A percentile compares a stretch with the other conserved stretches of the same genome.
Conservation (phyloP, 306 rosid species). For the Medicago lupulina region DNA sequence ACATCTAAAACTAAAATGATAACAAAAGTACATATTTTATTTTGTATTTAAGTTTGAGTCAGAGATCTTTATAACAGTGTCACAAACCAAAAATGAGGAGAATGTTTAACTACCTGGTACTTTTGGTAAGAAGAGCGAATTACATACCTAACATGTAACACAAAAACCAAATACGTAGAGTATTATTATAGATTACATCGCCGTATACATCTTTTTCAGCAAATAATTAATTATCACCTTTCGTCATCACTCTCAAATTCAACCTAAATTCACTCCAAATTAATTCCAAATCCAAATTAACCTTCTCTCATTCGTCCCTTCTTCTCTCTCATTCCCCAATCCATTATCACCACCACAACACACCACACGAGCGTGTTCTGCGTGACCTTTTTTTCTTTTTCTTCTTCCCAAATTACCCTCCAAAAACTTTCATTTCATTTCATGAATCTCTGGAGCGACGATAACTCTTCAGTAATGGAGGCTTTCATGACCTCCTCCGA, state of each 20-base stretch:
- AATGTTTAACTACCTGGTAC: no score
- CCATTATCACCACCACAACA: constrained; percentile 5
- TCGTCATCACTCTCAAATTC: constrained; percentile 11
- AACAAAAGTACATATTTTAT: no score
- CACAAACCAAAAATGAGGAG: no score
- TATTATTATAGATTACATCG: not conserved
- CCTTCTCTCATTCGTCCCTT: not conserved
- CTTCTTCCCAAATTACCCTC: constrained; percentile 1
- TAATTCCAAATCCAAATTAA: constrained; percentile 16
- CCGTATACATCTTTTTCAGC: no score
- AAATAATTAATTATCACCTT: not conserved
- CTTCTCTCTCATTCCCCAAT: not conserved
- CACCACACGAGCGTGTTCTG: constrained; percentile 7
- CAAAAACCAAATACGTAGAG: no score
- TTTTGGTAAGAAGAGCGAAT: no score
- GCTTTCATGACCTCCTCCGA: constrained; percentile 81
- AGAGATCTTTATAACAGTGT: no score
- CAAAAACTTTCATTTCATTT: not conserved
- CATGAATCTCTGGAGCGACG: constrained; percentile 87
- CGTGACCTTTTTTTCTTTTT: not conserved
- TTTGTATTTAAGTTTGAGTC: no score
- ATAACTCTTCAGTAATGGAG: constrained; percentile 88
- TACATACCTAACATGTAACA: no score
- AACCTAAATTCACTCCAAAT: constrained; percentile 29
- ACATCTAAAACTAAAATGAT: no score